Conservation (phyloP, 495 filamentous ascomycete species). For the Apodospora peruviana region DNA sequence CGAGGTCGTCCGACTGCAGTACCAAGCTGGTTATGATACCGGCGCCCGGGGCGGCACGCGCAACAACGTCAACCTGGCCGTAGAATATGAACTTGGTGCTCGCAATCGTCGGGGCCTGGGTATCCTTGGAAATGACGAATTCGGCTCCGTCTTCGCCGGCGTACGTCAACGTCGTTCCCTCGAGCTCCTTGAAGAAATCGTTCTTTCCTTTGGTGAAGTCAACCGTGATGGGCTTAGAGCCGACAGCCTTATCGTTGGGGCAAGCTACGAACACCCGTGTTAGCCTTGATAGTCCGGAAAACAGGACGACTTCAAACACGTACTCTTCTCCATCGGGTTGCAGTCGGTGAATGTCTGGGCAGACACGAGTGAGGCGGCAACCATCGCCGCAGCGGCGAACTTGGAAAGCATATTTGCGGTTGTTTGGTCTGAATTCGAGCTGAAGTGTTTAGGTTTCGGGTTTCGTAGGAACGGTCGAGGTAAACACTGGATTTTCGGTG, state of each 20-base stretch:
- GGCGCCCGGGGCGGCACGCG: slow-evolving; percentile 59
- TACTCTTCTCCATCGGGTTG: slow-evolving; percentile 66
- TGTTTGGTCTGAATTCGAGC: not conserved
- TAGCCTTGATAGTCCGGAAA: not conserved
- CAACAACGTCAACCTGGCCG: slow-evolving; percentile 62
- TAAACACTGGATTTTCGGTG: not conserved
- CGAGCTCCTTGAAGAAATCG: slow-evolving; percentile 59
- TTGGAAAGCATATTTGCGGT: slow-evolving; percentile 36
- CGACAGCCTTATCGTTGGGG: slow-evolving; percentile 68
- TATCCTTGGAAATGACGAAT: slow-evolving; percentile 69
- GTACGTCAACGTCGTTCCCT: slow-evolving; percentile 54
- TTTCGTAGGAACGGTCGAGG: too few species aligned
- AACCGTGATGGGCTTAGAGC: slow-evolving; percentile 53
- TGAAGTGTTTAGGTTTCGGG: not conserved
- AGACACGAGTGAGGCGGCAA: slow-evolving; percentile 42
- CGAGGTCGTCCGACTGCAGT: slow-evolving; percentile 83
- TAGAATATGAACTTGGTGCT: slow-evolving; percentile 72
- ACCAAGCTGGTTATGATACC: slow-evolving; percentile 82
- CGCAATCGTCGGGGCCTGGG: slow-evolving; percentile 71
- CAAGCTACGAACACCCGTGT: slow-evolving; percentile 36
- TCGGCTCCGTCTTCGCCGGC: slow-evolving; percentile 64
- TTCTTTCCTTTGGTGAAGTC: slow-evolving; percentile 70
- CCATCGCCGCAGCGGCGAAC: slow-evolving; percentile 33
- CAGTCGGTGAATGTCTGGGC: slow-evolving; percentile 75
- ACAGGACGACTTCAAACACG: slow-evolving; percentile 17